Base-by-base conservation (phyloP, 106 monocot species). In the Dendrobium chrysotoxum region DNA sequence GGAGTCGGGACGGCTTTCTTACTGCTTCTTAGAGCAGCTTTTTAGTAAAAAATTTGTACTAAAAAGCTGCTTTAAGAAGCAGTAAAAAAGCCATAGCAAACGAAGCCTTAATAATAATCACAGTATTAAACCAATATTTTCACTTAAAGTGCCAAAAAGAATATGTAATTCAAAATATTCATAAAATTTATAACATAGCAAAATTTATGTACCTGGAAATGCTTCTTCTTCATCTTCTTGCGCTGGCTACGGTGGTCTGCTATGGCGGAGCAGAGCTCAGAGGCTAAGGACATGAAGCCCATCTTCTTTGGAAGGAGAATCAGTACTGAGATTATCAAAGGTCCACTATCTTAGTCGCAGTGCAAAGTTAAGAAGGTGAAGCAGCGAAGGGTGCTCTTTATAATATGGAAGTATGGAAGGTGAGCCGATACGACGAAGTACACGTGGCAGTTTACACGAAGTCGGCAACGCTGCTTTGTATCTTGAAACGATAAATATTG, bases 121-220 rank as follows among this genome's bases (percentile, higher is more conserved):
- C n/a, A n/a, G n/a, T n/a, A n/a, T n/a, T n/a, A n/a, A n/a, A n/a
- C n/a, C n/a, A n/a, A n/a, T n/a, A n/a, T n/a, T n/a, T n/a, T n/a
- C n/a, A n/a, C n/a, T n/a, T n/a, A n/a, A n/a, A n/a, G n/a, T n/a
- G n/a, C n/a, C n/a, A n/a, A n/a, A n/a, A n/a, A n/a, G n/a, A n/a
- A n/a, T n/a, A n/a, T n/a, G n/a, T n/a, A n/a, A n/a, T n/a, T n/a
- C n/a, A n/a, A n/a, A n/a, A n/a, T n/a, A n/a, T n/a, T n/a, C n/a
- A n/a, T n/a, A n/a, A n/a, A n/a, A n/a, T n/a, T n/a, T n/a, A n/a
- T n/a, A n/a, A n/a, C 9, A 12, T 15, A 3, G 50, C 2, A 50
- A 50, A 50, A 0, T 50, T 50, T 13, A 11, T 64, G 26, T 65
- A 77, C 75, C 77, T 82, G 76, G 28, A 71, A 71, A 8, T 71